Evolutionary conservation across 345 rosid species (phyloP), one percentile per base, ranked within the genome.

Genomic region (Eucalyptus brandiana): DNA sequence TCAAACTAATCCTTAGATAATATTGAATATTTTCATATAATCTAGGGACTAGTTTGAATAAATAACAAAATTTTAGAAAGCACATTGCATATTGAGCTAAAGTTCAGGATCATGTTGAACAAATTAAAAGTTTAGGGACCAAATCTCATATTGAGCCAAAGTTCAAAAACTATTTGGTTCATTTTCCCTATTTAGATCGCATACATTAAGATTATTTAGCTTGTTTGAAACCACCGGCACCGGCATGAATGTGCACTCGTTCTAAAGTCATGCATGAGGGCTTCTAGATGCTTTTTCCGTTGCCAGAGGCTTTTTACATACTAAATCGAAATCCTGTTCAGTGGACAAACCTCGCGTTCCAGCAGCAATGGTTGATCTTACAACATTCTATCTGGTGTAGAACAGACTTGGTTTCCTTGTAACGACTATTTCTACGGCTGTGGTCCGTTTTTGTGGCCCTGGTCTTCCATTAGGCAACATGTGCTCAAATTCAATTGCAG

Each of bases 1-100:
- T 56, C 30, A 56, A 56, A 56, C 3, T 60, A 12, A 28, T 28
- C 0, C 6, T 6, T 0, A 0, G 0, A 60, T 0, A 28, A 13
- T 6, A 28, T 60, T 28, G 8, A 60, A 3, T 0, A 60, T 60
- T 60, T 28, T 60, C n/a, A 26, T 60, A 3, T 60, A 60, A 28
- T 60, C 0, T 2, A 26, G 0, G 8, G 0, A 28, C 7, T 28
- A 4, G 1, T 12, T 60, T 60, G 2, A 60, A 60, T 3, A 60
- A 0, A 12, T 60, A 60, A 2, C 4, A 28, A 60, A 60, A 28
- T 17, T 3, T 60, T 1, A 12, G 0, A 1, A 12, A 62, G 0
- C 18, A 62, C 1, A 12, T 26, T 12, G 1, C 0, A 60, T 13
- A 5, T 3, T 28, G 3, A 0, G 8, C 0, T 60, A 60, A 60